Base-by-base conservation (phyloP, 2,329 filamentous ascomycete genomes). In the Venturia effusa region DNA sequence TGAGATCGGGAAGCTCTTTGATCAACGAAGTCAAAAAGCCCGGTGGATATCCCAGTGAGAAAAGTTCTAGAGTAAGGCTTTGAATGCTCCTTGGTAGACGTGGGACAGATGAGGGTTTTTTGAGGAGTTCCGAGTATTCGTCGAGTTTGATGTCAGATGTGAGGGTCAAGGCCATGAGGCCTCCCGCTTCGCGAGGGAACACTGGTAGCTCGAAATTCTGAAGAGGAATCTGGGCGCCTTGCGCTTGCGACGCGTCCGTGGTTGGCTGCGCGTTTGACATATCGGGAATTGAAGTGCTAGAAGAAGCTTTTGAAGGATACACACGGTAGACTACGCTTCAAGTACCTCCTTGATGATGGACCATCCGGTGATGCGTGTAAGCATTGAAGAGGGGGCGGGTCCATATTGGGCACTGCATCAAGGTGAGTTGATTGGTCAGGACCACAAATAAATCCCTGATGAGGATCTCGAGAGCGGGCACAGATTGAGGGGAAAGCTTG, bases 71-170 rank as follows among this genome's bases (percentile, higher is more conserved):
- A 0, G 78, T 80, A 1, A 81, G 70, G 64, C 70, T 70, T 40
- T 76, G 76, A 66, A 81, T 78, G 24, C 68, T 69, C 17, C 62
- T 32, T 0, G 79, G 79, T 0, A 80, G 70, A 2, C 68, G 65
- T 2, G 77, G 74, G 27, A 79, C 68, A 0, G 70, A 67, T 68
- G 72, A 75, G 15, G 72, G 68, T 62, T 74, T 62, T 15, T 68
- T 61, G 43, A 81, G 73, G 8, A 76, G 67, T 19, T 66, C 61
- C 62, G 76, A 73, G 70, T 81, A 81, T 45, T 78, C 75, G 66
- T 77, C 74, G 63, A 78, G 73, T 66, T 77, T 77, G 71, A 81
- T 79, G 68, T 80, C 79, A 54, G 74, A 75, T 55, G 79, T 80
- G n/a, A 81, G 69, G 30, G 78, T 81, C 19, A 81, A 70, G 34